Conservation (phyloP, 1,284 basidiomycete genomes). For the Moesziomyces antarcticus region DNA sequence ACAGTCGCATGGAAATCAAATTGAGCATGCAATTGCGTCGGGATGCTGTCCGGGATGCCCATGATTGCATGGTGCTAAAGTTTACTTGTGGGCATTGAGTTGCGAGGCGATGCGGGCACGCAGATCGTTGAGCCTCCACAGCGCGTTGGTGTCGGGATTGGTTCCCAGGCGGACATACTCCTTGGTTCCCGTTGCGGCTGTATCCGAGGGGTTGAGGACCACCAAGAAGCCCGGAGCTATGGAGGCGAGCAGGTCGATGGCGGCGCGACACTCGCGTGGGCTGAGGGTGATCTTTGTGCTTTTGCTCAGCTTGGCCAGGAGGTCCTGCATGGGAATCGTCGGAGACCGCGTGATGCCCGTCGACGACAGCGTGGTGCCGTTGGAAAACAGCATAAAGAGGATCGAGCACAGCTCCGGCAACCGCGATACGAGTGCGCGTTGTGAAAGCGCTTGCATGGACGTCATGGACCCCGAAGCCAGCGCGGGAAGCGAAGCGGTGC, state of each 20-base stretch:
- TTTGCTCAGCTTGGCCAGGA: slow-evolving; percentile 35
- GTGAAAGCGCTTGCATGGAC: slow-evolving; percentile 32
- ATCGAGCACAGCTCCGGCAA: slow-evolving; percentile 50
- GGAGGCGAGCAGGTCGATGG: slow-evolving; percentile 32
- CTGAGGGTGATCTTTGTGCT: slow-evolving; percentile 50
- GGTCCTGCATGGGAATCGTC: slow-evolving; percentile 44
- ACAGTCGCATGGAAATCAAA: no score
- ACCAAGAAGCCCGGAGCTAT: slow-evolving; percentile 55
- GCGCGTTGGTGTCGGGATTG: slow-evolving; percentile 7
- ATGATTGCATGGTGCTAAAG: no score
- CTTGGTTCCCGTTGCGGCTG: not conserved
- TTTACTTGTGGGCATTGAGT: slow-evolving; percentile 10
- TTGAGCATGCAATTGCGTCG: no score
- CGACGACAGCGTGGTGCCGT: slow-evolving; percentile 29
- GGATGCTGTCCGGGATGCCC: no score
- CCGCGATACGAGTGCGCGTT: slow-evolving; percentile 43
- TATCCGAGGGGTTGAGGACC: slow-evolving; percentile 14
- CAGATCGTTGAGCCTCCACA: slow-evolving; percentile 32
- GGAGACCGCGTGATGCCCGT: slow-evolving; percentile 28
- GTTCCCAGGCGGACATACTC: slow-evolving; percentile 34
- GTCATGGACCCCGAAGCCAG: slow-evolving; percentile 15
- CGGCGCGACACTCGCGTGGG: slow-evolving; percentile 35
- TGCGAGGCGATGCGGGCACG: slow-evolving; percentile 15
- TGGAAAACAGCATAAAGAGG: slow-evolving; percentile 58
- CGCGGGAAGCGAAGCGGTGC: slow-evolving; percentile 24